Evolutionary conservation across 2,329 filamentous ascomycete species (phyloP).

Genomic region (Cladosporium sp.): DNA sequence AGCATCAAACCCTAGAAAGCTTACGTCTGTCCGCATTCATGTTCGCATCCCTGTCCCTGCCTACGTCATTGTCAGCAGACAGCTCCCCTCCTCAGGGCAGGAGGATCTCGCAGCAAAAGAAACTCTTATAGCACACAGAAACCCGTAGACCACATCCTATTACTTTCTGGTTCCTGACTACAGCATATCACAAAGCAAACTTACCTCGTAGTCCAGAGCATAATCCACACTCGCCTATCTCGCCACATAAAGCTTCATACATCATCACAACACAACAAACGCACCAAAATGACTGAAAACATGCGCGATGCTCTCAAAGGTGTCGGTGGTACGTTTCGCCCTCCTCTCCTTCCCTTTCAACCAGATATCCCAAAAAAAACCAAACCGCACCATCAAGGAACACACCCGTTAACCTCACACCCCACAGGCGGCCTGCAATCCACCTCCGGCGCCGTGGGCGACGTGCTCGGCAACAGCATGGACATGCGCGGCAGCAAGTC

Average conservation of each 20-base stretch:
- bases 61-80: neutral
- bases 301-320: slow-evolving; percentile 31
- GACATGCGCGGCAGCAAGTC: slow-evolving; percentile 23
- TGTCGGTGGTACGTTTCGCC: slow-evolving; percentile 19
- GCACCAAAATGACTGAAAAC: slow-evolving; percentile 16
- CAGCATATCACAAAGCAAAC: too few relatives aligned
- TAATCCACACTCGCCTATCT: neutral
- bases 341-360: neutral
- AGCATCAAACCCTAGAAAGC: neutral
- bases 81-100: neutral
- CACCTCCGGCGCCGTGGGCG: slow-evolving; percentile 22
- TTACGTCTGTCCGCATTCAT: too few relatives aligned
- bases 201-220: neutral
- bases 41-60: neutral
- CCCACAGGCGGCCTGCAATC: slow-evolving; percentile 26
- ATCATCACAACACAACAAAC: neutral
- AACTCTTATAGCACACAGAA: neutral
- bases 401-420: neutral
- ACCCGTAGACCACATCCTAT: neutral
- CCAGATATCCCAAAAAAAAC: too few relatives aligned
- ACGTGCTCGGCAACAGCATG: slow-evolving; percentile 20
- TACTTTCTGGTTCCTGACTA: neutral
- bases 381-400: neutral
- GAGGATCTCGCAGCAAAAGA: neutral
- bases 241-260: neutral